Base-by-base conservation (phyloP, 495 filamentous ascomycete genomes). In the Gamarada debralockiae region DNA sequence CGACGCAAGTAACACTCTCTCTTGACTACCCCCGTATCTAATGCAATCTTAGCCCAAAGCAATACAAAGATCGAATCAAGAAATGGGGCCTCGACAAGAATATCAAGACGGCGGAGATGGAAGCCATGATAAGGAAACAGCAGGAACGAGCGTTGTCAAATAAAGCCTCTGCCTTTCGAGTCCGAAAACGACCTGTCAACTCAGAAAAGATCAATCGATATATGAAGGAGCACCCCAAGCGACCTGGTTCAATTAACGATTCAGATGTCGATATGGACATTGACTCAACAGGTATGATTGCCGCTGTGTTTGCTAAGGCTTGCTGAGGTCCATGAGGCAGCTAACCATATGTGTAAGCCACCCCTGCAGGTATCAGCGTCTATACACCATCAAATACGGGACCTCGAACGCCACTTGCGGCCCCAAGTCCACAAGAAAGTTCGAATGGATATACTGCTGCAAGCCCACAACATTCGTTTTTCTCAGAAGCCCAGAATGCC, bases 11-110 rank as follows among this genome's bases (percentile, higher is more conserved):
- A 20, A 42, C 10, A 8, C 7, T 13, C 18, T 13, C 10, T 42
- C 17, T 13, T 42, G 18, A 18, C 17, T 9, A 36, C 8, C 6
- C 17, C 39, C 7, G 39, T 8, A 42, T 8, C 39, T 42, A 20
- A 42, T 15, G 7, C 18, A 13, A 8, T 42, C 7, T 42, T 20
- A 59, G 57, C 13, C 13, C 17, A 4, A 59, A 47, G 17, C 56
- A 57, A 45, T 67, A 64, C 42, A 63, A 65, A 53, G 59, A 39
- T 34, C 60, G 52, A 12, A 62, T 67, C 23, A 59, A 44, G 38
- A 49, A 57, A 34, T 67, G 60, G 65, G 53, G 56, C 3, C 31
- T 54, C 14, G 63, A 65, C 39, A 67, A 65, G 51, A 67, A 67
- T 14, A 52, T 59, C 25, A 65, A 67, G 48, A 51, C 56, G 33